Conservation (phyloP, 139 green algal genomes). For the Microglena sp. region DNA sequence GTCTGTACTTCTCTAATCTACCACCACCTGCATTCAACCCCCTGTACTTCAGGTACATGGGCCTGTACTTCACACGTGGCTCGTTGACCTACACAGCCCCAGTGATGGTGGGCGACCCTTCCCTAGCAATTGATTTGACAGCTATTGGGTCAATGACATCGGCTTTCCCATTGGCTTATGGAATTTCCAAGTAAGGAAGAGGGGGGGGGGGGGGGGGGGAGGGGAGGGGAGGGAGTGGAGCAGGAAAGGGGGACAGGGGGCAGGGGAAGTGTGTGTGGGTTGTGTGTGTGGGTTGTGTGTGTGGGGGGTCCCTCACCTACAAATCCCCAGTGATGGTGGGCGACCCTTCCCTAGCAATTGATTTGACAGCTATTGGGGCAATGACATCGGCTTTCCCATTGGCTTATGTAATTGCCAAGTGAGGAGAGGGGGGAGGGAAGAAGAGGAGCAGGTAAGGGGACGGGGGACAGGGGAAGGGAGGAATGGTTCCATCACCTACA, state of each 20-base stretch:
- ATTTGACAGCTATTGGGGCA: background rate
- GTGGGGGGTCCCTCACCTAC: too few relatives aligned
- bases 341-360: too few relatives aligned
- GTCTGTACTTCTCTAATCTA: background rate
- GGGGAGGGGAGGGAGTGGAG: too few relatives aligned
- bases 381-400: background rate
- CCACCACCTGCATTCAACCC: background rate
- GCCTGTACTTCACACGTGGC: conserved; percentile 46
- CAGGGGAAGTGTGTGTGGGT: too few relatives aligned
- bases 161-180: conserved; percentile 87
- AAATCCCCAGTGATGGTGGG: too few relatives aligned
- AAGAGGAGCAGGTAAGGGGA: too few relatives aligned
- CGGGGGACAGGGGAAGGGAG: too few relatives aligned
- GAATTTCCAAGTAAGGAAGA: conserved; percentile 38
- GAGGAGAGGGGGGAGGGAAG: too few relatives aligned
- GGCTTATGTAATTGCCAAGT: background rate
- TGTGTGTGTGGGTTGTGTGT: too few relatives aligned
- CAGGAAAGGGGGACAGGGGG: too few relatives aligned
- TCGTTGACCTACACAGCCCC: conserved; percentile 43
- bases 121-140: conserved; percentile 19
- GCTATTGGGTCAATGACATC: conserved; percentile 85
- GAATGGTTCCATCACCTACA: too few relatives aligned
- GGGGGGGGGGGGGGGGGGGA: too few relatives aligned
- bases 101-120: conserved; percentile 35
- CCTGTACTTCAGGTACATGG: conserved; percentile 16